Base-by-base conservation (phyloP, 2,329 filamentous ascomycete genomes). In the Stenocarpella maydis region DNA sequence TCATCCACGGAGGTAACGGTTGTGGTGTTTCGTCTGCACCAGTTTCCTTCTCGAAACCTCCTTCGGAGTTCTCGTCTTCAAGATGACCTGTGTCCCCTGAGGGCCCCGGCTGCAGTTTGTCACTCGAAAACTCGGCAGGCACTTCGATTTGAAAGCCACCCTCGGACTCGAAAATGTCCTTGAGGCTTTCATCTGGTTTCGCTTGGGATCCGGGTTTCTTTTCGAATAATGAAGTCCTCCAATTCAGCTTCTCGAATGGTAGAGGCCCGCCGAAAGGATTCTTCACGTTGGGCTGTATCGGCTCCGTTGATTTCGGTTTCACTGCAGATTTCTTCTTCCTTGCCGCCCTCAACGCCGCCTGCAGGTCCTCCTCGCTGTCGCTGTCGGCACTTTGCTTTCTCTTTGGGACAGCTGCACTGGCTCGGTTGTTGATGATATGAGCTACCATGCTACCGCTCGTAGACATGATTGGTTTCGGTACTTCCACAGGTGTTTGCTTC, bases 231-330 rank as follows among this genome's bases (percentile, higher is more conserved):
- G 85, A 86, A 2, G 88, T 90, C 64, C 88, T 90, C 84, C 87
- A 90, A 53, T 92, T 89, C 1, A 97, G 85, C 76, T 94, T 95
- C 74, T 97, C 94, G 76, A 99, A 99, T 0, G 96, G 96, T 6
- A 99, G 80, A 0, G 95, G 94, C 0, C 95, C 95, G 73, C 88
- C 88, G 76, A 97, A 89, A 0, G 88, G 84, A 74, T 89, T 88
- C 73, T 87, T 88, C 43, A 86, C 83, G 61, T 88, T 89, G 12
- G 85, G 78, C n/a, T 80, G 75, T 3, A 82, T 75, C 24, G 81
- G 77, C 4, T 79, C 76, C 31, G 77, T 73, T 58, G 79, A 77
- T 14, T 71, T 63, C 0, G 68, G 73, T 41, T 72, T 69, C 50
- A 78, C 50, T 79, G 81, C 21, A 78, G 78, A 73, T 49, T 85